Evolutionary conservation across 108 stramenopile species (phyloP), one percentile per base, ranked within the genome.

Genomic region (Skeletonema tropicum): DNA sequence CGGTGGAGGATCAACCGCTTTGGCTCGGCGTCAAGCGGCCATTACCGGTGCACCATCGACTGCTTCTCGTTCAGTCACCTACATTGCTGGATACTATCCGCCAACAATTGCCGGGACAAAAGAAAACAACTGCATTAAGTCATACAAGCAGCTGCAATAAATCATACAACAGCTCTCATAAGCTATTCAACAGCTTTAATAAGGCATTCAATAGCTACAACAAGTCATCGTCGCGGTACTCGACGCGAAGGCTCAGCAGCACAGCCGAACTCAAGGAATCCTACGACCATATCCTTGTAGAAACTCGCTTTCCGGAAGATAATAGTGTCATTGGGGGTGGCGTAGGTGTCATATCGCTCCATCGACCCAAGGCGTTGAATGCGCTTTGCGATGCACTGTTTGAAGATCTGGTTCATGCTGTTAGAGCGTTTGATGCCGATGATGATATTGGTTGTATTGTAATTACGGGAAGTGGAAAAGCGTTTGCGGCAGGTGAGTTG

Each of bases 281-380:
- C 19, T 93, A 93, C 72, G 87, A 92, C 26, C 65, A 90, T 71
- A 88, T 95, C 57, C 71, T 85, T 6, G 86, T 83, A n/a, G 91
- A 92, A 57, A 68, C 57, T 46, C 70, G 83, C 17, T 70, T 68
- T 15, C 74, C 86, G 25, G 75, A 89, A 57, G 49, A 67, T 13
- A 61, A 67, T 35, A 62, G 81, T 19, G 23, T 41, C 19, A 65
- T 42, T 8, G 75, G 82, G 9, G 83, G 84, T 25, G 84, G 83
- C 55, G 95, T 97, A 7, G 99, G 94, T 25, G 55, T 99, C 66
- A 90, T 99, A 45, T 89, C 89, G 0, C 71, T 99, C 70, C 92
- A 99, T 85, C 93, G 98, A 7, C 98, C 99, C 60, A 98, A 97
- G 83, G 97, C 98, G 3, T 76, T 98, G 72, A 99, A 99, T 88